These are phyloP conservation scores for Lycium barbarum DNA, from an alignment of 257 asterid species.

Conservation along the genomic window DNA sequence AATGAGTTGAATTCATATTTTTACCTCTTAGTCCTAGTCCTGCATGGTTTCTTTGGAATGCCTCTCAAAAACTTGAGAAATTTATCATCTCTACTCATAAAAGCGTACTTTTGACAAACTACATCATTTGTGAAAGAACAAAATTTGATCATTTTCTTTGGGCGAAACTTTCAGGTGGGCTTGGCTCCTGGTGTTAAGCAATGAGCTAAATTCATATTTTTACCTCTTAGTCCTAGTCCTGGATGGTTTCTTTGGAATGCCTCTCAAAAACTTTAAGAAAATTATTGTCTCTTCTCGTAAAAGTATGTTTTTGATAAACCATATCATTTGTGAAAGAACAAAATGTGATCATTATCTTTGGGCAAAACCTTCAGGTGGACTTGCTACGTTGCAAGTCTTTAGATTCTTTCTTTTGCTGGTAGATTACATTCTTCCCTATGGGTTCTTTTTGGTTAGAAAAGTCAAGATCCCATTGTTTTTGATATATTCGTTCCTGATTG, in stretches of 20 bases:
- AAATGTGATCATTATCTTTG: not conserved
- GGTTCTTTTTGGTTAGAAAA: not conserved
- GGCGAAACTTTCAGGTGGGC: too few relatives aligned
- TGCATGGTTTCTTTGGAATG: constrained; percentile 4
- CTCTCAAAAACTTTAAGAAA: not conserved
- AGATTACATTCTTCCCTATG: not conserved
- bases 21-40: not conserved
- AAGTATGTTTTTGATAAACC: not conserved
- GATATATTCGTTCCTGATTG: constrained; percentile 11
- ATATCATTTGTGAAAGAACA: not conserved
- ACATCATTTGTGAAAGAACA: too few relatives aligned
- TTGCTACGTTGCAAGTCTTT: not conserved
- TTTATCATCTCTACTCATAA: not conserved
- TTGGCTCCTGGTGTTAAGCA: not conserved
- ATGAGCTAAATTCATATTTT: constrained; percentile 1
- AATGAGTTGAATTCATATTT: not conserved
- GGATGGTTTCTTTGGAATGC: not conserved
- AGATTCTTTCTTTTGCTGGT: not conserved
- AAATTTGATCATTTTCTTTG: too few relatives aligned
- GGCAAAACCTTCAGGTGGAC: not conserved
- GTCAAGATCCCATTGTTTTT: not conserved
- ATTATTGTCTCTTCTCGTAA: not conserved
- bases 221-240: constrained; percentile 4
- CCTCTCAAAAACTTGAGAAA: not conserved
- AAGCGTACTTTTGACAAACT: too few relatives aligned